Evolutionary conservation across 495 filamentous ascomycete genomes (phyloP).

Genomic region (Thozetella sp.): DNA sequence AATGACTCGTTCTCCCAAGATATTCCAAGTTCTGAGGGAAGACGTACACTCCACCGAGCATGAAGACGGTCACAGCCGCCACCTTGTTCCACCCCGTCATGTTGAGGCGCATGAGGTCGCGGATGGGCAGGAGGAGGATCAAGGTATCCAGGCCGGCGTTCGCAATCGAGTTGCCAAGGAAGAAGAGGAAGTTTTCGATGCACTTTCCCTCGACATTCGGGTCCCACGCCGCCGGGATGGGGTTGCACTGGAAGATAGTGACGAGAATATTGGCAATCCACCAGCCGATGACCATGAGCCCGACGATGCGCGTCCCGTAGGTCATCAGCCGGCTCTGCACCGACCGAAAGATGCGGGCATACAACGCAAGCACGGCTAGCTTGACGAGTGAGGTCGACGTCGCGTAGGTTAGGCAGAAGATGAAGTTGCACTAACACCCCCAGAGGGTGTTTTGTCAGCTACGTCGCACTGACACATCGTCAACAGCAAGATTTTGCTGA

Average conservation of each 20-base stretch:
- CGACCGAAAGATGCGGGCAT: neutral
- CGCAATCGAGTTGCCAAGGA: neutral
- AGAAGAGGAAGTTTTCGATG: neutral
- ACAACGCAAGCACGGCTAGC: neutral
- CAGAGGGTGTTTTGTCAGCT: neutral
- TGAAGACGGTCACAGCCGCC: neutral
- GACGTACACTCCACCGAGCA: neutral
- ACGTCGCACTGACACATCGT: neutral
- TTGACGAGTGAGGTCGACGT: neutral
- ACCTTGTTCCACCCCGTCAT: neutral
- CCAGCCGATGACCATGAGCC: neutral
- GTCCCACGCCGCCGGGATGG: neutral
- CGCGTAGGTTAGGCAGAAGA: neutral
- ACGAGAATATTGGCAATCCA: neutral
- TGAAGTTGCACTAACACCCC: neutral
- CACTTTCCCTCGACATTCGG: neutral
- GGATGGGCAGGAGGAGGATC: neutral
- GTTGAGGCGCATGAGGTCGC: neutral
- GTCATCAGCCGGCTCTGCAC: neutral
- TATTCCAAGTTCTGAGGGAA: neutral
- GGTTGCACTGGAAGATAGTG: neutral
- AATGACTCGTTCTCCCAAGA: neutral
- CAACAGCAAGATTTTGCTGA: neutral
- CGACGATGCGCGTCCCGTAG: neutral
- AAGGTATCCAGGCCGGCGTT: neutral